Base-by-base conservation (phyloP, 352 stramenopile species). In the Globisporangium viniferum region DNA sequence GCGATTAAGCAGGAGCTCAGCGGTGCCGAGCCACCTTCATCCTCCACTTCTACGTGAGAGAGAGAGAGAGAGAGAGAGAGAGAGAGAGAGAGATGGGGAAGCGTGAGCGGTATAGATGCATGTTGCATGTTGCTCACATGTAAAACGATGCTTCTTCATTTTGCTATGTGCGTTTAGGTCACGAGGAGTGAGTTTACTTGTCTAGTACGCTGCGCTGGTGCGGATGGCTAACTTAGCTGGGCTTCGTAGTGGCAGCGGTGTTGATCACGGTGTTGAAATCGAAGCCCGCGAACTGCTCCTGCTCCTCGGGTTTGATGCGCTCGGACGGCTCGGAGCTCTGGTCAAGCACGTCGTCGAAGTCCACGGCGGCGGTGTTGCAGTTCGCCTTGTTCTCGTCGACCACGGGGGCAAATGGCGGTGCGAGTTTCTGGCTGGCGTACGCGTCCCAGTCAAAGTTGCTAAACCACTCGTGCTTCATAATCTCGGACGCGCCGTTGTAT, bases 271-370 rank as follows among this genome's bases (percentile, higher is more conserved):
- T 65, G 65, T 90, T 90, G 67, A 77, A 90, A 70, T 89, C 82
- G 67, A 90, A 92, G 5, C 75, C 75, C 12, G 22, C 68, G 22
- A 92, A 89, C 10, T 75, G 71, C 41, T 77, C 62, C 31, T 90
- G 78, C n/a, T 92, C 74, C 48, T 88, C 73, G 5, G 59, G 24
- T 18, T 64, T 79, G 2, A 92, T 73, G 36, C 66, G 74, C 18
- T 72, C 67, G 0, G 57, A 62, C 20, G 71, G 67, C 4, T 63
- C 46, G 0, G 72, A 77, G 60, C 79, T 88, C 18, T 80, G 70
- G 58, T 74, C 77, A 35, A 90, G 71, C 22, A 90, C 79, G 55
- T 92, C 81, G 55, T 92, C 81, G 31, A 90, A 89, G 48, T 92
- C 84, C 24, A 85, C 73, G 0, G 67, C 77, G 0, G 84, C 80